Base-by-base conservation (phyloP, 306 rosid species). In the Ormosia semicastrata region DNA sequence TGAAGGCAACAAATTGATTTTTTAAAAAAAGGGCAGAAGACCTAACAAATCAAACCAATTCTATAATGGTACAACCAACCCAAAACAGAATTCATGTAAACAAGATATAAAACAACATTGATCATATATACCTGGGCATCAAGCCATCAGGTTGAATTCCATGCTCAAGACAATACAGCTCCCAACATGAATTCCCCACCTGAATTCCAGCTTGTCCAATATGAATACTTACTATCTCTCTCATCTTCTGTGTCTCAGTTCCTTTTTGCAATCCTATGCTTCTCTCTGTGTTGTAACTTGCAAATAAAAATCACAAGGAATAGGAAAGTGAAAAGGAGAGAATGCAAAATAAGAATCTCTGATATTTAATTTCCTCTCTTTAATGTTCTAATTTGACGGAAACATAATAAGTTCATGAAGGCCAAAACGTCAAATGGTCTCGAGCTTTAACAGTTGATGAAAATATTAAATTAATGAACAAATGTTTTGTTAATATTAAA, bases 181-280 rank as follows among this genome's bases (percentile, higher is more conserved):
- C 96, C 96, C 96, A 91, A 54, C 93, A 91, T 29, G 96, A 88
- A 82, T 91, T 91, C 15, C 96, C 96, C 8, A 91, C 93, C 77
- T 91, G 96, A 83, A 91, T 89, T 83, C 96, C 96, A 69, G 96
- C 96, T 77, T 91, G 96, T 33, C 96, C 96, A 59, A 91, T 88
- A 76, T 91, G 96, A 60, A 91, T 81, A 76, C 96, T 91, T 34
- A 91, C 85, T 44, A 91, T 75, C 82, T 91, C 96, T 66, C 96
- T 89, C 96, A 91, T 89, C 80, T 83, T 56, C 37, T 54, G 33
- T 66, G 64, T 36, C 29, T 79, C 79, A 54, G 67, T 32, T 54
- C 47, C 33, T 70, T 63, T 65, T 60, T 43, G 1, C 50, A 62
- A 62, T 13, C 43, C 6, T 63, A n/a, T 60, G 82, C 58, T 52